Percentiles rank a stretch among this genome's conserved stretches.
These are phyloP conservation scores for Candida chauliodis DNA, from an alignment of 805 yeast genomes.

Conservation along the genomic window DNA sequence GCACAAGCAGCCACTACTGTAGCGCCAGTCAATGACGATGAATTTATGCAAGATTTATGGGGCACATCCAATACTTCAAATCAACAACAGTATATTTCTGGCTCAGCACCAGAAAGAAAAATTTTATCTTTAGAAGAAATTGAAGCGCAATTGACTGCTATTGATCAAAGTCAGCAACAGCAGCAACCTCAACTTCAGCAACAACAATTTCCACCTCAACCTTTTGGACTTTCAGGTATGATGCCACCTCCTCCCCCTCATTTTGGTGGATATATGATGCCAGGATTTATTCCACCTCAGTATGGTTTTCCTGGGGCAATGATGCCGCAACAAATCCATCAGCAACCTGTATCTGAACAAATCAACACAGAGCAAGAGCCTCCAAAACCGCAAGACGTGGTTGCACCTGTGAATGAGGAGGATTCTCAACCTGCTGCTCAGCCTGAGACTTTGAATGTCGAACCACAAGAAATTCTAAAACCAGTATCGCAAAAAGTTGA, in stretches of 20 bases:
- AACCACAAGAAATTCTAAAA: not conserved
- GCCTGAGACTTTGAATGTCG: constrained; percentile 1
- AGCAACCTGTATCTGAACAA: constrained; percentile 10
- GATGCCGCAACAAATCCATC: constrained; percentile 20
- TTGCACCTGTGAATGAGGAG: constrained; percentile 9
- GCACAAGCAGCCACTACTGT: constrained; percentile 41
- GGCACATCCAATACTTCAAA: constrained; percentile 32
- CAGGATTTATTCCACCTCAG: constrained; percentile 33
- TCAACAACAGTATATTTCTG: constrained; percentile 21
- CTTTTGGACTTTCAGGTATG: constrained; percentile 33
- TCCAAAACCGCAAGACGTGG: constrained; percentile 11
- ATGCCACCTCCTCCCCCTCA: constrained; percentile 25
- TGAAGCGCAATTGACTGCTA: constrained; percentile 68
- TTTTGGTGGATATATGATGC: constrained; percentile 38
- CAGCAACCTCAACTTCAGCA: constrained; percentile 17
- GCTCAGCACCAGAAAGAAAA: constrained; percentile 30
- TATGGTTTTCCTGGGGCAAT: constrained; percentile 28
- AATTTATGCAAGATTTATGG: constrained; percentile 45
- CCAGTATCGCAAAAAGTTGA: constrained; percentile 19
- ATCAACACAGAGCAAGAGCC: constrained; percentile 11
- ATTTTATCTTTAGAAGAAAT: constrained; percentile 77
- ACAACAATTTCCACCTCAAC: constrained; percentile 30
- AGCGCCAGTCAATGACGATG: constrained; percentile 37
- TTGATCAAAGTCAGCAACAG: constrained; percentile 28
- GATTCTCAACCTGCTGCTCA: constrained; percentile 1